These are phyloP conservation scores for Calonectria hongkongensis DNA, from an alignment of 2,329 filamentous ascomycete genomes.

Conservation along the genomic window DNA sequence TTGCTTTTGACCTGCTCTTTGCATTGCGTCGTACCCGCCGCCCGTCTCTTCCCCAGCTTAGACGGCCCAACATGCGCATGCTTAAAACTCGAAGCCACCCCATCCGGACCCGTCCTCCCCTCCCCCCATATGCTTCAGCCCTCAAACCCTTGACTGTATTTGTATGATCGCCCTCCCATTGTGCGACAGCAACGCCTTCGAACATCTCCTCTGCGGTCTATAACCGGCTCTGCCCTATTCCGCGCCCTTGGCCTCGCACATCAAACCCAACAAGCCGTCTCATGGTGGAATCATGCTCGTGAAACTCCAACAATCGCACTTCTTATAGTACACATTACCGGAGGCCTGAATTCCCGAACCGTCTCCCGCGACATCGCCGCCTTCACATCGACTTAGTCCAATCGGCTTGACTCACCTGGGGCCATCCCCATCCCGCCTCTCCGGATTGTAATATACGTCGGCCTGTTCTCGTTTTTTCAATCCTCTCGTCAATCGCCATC, in stretches of 20 bases:
- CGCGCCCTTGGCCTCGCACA: slow-evolving; percentile 20
- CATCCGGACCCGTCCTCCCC: not conserved
- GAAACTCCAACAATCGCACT: slow-evolving; percentile 70
- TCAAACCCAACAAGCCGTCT: slow-evolving; percentile 20
- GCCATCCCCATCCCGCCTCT: not conserved
- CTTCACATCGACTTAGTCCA: slow-evolving; percentile 41
- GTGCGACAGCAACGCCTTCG: slow-evolving; percentile 47
- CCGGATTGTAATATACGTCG: slow-evolving; percentile 29
- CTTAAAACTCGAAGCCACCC: slow-evolving; percentile 29
- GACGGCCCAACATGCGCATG: not conserved
- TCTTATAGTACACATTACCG: slow-evolving; percentile 44
- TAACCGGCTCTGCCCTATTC: slow-evolving; percentile 33
- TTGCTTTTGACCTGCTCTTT: not conserved
- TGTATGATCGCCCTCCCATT: slow-evolving; percentile 46
- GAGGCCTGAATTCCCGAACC: slow-evolving; percentile 57
- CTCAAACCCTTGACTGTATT: slow-evolving; percentile 43
- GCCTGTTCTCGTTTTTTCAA: slow-evolving; percentile 12
- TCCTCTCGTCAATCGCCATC: slow-evolving; percentile 11
- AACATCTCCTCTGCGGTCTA: not conserved
- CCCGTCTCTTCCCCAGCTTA: slow-evolving; percentile 13
- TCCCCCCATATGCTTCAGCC: not conserved
- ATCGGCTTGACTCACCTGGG: not conserved
- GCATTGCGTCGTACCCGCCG: slow-evolving; percentile 27
- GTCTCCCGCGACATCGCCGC: slow-evolving; percentile 57
- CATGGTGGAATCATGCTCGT: slow-evolving; percentile 54